Percentiles rank a stretch among this genome's conserved stretches.
Evolutionary conservation across 140 eudicot species (phyloP).

Genomic region (Senecio squalidus): DNA sequence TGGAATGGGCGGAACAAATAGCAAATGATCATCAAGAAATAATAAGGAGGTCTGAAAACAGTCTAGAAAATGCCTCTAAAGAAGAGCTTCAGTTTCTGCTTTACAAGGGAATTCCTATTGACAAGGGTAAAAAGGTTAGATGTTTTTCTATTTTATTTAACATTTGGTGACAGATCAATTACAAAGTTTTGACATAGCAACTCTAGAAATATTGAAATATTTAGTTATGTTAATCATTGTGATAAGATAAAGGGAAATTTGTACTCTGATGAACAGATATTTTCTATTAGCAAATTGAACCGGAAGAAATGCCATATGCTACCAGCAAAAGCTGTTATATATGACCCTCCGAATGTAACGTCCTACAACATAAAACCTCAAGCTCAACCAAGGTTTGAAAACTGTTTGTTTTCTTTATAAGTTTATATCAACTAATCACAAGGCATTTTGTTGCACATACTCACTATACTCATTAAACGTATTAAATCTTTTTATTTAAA

Average conservation of each 20-base stretch:
- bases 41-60: constrained; percentile 8
- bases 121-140: constrained; percentile 12
- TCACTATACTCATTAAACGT: not conserved
- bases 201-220: not conserved
- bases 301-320: not conserved
- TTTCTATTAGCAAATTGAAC: not conserved
- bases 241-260: not conserved
- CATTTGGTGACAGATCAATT: no score
- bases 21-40: not conserved
- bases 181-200: not conserved
- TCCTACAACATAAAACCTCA: not conserved
- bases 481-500: not conserved
- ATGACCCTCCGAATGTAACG: not conserved
- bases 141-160: not conserved
- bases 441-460: not conserved
- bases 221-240: not conserved
- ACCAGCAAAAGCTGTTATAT: not conserved
- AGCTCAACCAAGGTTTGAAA: not conserved
- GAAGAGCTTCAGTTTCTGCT: constrained; percentile 1
- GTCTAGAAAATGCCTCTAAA: constrained; percentile 3
- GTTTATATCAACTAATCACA: not conserved
- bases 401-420: not conserved
- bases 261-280: not conserved
- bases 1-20: not conserved
- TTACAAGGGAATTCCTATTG: constrained; percentile 8